Conservation (phyloP, 371 early-diverging fungal species). For the Syncephalis fuscata region DNA sequence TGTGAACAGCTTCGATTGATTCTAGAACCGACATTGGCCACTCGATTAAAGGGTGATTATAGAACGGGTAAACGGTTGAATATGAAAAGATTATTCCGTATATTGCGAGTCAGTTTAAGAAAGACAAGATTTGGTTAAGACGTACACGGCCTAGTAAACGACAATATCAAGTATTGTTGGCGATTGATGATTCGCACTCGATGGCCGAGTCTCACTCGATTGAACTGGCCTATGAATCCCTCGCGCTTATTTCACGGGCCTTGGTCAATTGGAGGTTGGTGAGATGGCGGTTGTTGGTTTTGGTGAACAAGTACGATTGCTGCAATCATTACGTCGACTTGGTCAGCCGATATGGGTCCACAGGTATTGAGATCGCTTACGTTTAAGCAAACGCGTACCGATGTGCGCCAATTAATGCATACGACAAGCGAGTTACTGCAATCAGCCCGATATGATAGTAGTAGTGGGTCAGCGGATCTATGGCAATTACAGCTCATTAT, state of each 20-base stretch:
- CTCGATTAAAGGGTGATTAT: constrained; percentile 97
- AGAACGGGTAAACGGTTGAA: constrained; percentile 98
- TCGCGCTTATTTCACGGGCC: constrained; percentile 83
- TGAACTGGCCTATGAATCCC: constrained; percentile 83
- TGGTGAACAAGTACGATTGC: constrained; percentile 68
- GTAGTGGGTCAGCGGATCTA: constrained; percentile 31
- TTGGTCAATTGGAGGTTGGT: constrained; percentile 87
- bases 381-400: constrained; percentile 79
- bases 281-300: constrained; percentile 79
- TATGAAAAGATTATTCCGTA: constrained; percentile 99
- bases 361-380: constrained; percentile 72
- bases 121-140: constrained; percentile 99
- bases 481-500: constrained; percentile 94
- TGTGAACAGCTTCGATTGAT: constrained; percentile 94
- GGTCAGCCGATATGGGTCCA: constrained; percentile 79
- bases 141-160: constrained; percentile 95
- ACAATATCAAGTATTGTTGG: constrained; percentile 95
- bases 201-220: constrained; percentile 86
- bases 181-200: constrained; percentile 97
- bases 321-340: constrained; percentile 89
- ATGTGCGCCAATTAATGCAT: constrained; percentile 69
- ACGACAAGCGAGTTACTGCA: constrained; percentile 57
- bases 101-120: constrained; percentile 97
- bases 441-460: constrained; percentile 28
- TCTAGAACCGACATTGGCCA: constrained; percentile 92